Base-by-base conservation (phyloP, 257 asterid species). In the Voacanga thouarsii region DNA sequence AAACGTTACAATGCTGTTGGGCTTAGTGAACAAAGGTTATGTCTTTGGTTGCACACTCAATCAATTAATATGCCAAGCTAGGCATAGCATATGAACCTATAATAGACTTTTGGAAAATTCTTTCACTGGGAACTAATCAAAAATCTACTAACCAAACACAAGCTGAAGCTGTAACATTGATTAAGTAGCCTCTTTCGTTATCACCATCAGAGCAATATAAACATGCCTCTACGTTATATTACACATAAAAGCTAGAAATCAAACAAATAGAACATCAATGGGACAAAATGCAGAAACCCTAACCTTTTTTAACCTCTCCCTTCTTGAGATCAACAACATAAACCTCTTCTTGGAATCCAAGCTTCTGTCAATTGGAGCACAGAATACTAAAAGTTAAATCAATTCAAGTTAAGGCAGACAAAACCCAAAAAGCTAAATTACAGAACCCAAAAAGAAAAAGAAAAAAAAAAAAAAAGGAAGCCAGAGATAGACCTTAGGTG, bases 311-410 rank as follows among this genome's bases (percentile, higher is more conserved):
- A 77, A 90, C 91, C 81, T 92, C 97, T 37, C 99, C 97, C 82
- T 91, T 94, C 92, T 94, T 94, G 86, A 94, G 90, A 89, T 94
- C 99, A 78, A 94, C 96, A 74, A 94, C 97, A 74, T 79, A 94
- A 72, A 55, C 81, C 84, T 90, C 89, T 83, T 94, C 98, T 74
- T 92, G 84, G 77, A 92, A 92, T 45, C 96, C 97, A 69, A 94
- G 72, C 85, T 92, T 92, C 97, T 91, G 84, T 70, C 76, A 72
- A 80, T 80, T 64, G 28, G 24, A 12, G 19, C 43, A 30, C 65
- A 51, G 49, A 51, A 71, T 53, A n/a, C 44, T 33, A 33, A 7
- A 9, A 37, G 19, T 21, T 39, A 43, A 30, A 53, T 64, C 67
- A 61, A 69, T 41, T 12, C 45, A 26, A 12, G 79, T 19, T n/a